Evolutionary conservation across 192 early-diverging fungal species (phyloP).

Genomic region (Backusella mclennaniae): DNA sequence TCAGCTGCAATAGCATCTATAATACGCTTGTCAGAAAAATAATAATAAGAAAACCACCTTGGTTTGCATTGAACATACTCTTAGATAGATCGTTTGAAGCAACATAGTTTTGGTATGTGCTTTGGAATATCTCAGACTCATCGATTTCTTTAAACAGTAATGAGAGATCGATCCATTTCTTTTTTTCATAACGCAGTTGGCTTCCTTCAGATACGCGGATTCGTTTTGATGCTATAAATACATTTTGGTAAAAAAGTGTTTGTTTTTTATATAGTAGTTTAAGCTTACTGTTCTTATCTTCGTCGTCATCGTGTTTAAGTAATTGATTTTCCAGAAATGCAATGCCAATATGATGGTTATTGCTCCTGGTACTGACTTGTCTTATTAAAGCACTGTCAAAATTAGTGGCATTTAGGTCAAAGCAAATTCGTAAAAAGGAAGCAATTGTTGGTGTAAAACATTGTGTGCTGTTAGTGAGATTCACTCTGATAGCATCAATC

Average conservation of each 20-base stretch:
- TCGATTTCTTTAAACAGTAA: conserved; percentile 62
- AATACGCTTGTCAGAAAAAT: conserved; percentile 6
- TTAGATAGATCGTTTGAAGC: conserved; percentile 46
- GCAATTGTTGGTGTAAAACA: conserved; percentile 49
- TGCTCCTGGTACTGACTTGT: conserved; percentile 39
- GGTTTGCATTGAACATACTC: conserved; percentile 24
- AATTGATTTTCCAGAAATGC: conserved; percentile 48
- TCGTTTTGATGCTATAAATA: not conserved
- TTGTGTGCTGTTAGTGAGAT: conserved; percentile 34
- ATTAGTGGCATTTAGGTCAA: conserved; percentile 37
- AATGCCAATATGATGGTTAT: conserved; percentile 53
- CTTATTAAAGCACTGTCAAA: conserved; percentile 34
- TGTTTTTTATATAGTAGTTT: not conserved
- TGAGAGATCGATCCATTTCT: conserved; percentile 62
- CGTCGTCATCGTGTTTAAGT: conserved; percentile 14
- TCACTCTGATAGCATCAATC: conserved; percentile 24
- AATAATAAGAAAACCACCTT: not conserved
- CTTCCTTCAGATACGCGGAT: not conserved
- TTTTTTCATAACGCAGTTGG: not conserved
- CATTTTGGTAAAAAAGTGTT: not conserved
- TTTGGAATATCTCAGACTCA: conserved; percentile 61
- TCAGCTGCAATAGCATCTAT: conserved; percentile 63
- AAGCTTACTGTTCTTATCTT: conserved; percentile 22
- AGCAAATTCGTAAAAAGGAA: conserved; percentile 47
- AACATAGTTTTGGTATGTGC: conserved; percentile 59